Evolutionary conservation across 495 filamentous ascomycete genomes (phyloP), one percentile per base, ranked within the genome.

Genomic region (Hypoxylon fragiforme): DNA sequence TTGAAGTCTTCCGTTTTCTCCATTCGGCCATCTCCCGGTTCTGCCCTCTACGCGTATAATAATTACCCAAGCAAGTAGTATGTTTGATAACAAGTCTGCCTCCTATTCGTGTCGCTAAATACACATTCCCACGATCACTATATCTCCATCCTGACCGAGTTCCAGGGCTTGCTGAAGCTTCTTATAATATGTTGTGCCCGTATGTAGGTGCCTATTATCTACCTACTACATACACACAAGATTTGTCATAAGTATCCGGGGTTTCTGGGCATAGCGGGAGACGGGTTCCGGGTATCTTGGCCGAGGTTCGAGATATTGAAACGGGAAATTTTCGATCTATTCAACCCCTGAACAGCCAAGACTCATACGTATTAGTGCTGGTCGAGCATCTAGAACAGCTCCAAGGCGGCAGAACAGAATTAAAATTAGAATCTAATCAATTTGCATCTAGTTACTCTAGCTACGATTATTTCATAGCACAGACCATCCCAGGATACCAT

Each of bases 11-110:
- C 57, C 51, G 51, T 46, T 52, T 50, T 56, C 50, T 61, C 38
- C 47, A 61, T 61, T 50, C 34, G 45, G 50, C 32, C 50, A 50
- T 24, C n/a, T n/a, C n/a, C n/a, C n/a, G n/a, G n/a, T n/a, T n/a
- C n/a, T n/a, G n/a, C n/a, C n/a, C n/a, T n/a, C n/a, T n/a, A n/a
- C n/a, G n/a, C n/a, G n/a, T n/a, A n/a, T n/a, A n/a, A n/a, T n/a
- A n/a, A n/a, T n/a, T n/a, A n/a, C n/a, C n/a, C n/a, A n/a, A n/a
- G n/a, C n/a, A 19, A 12, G 26, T 19, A 32, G 36, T 14, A 24
- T 21, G 15, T 9, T 24, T 15, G 19, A 37, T 34, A 34, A 34
- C 12, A 13, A 7, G n/a, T 13, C n/a, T 34, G 12, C 31, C 5
- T 34, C n/a, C n/a, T 34, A 34, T 34, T 34, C 31, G 31, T 13